phyloP scores from a whole-genome alignment of 148 eudicot species.

The Drosera capensis region DNA sequence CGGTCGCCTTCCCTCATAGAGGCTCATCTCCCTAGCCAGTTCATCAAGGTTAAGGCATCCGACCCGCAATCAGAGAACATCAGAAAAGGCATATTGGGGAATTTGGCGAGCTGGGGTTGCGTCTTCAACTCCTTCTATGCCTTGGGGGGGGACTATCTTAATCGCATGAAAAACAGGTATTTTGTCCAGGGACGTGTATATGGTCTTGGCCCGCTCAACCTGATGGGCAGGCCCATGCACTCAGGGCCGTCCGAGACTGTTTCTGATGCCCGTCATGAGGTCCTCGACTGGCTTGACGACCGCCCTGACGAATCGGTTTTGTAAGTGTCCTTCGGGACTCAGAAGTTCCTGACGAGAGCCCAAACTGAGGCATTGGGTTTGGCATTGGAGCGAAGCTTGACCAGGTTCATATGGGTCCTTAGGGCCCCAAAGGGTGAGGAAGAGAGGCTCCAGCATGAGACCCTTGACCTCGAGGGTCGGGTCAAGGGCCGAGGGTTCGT shows the following conservation, averaged over 20 bases:
- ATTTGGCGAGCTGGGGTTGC: constrained; percentile 30
- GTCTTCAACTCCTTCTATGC: constrained; percentile 29
- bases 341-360: background rate
- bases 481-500: constrained; percentile 2
- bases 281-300: constrained; percentile 2
- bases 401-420: constrained; percentile 5
- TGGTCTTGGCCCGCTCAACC: constrained; percentile 28
- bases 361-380: constrained; percentile 3
- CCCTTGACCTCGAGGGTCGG: constrained; percentile 3
- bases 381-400: constrained; percentile 1
- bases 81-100: constrained; percentile 18
- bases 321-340: constrained; percentile 7
- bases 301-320: background rate
- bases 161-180: constrained; percentile 10
- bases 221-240: constrained; percentile 7
- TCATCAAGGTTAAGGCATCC: constrained; percentile 7
- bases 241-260: background rate
- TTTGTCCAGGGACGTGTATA: constrained; percentile 22
- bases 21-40: constrained; percentile 20
- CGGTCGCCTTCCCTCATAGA: constrained; percentile 16
- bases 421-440: background rate
- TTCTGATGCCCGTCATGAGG: too few species aligned
- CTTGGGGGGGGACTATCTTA: constrained; percentile 28
- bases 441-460: background rate
- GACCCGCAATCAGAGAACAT: constrained; percentile 10